A percentile compares a stretch with the other conserved stretches of the same genome.
Conservation (phyloP, 2,329 filamentous ascomycete species). For the Fusarium agapanthi region DNA sequence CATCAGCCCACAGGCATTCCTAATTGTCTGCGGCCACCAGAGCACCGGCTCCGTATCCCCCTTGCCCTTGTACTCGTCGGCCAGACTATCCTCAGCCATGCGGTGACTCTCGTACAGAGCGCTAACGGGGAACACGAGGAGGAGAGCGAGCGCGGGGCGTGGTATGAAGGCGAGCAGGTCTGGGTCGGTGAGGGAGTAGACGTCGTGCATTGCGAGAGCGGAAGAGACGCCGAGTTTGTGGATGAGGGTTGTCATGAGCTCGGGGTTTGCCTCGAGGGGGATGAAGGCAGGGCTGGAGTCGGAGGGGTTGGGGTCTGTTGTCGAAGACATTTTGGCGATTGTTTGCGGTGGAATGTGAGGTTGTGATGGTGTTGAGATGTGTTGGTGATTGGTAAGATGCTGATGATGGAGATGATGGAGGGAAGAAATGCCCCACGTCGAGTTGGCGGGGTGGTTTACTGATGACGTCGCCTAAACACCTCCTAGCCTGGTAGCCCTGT, state of each 20-base stretch:
- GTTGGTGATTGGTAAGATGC: neutral
- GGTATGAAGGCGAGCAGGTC: conserved; percentile 87
- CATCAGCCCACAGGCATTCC: conserved; percentile 92
- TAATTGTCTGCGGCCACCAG: conserved; percentile 96
- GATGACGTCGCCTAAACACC: conserved; percentile 25
- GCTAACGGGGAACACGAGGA: conserved; percentile 91
- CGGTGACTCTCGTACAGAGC: conserved; percentile 81
- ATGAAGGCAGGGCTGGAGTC: conserved; percentile 59
- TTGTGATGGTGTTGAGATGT: neutral
- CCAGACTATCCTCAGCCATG: conserved; percentile 73
- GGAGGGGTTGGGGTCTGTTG: conserved; percentile 52
- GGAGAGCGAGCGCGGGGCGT: conserved; percentile 84
- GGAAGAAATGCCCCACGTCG: conserved; percentile 9
- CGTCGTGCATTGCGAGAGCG: conserved; percentile 84
- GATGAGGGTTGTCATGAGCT: conserved; percentile 85
- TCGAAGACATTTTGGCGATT: conserved; percentile 43
- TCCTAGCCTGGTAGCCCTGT: neutral
- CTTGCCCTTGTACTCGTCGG: conserved; percentile 70
- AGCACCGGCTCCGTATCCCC: conserved; percentile 79
- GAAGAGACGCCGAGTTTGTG: conserved; percentile 84
- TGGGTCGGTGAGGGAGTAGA: conserved; percentile 88
- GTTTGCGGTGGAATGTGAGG: too few species aligned
- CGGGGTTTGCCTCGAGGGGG: conserved; percentile 78
- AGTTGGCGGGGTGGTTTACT: conserved; percentile 1
- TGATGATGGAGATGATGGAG: too few species aligned